Evolutionary conservation across 2,329 filamentous ascomycete species (phyloP).

Genomic region (Penicillium sclerotigenum): DNA sequence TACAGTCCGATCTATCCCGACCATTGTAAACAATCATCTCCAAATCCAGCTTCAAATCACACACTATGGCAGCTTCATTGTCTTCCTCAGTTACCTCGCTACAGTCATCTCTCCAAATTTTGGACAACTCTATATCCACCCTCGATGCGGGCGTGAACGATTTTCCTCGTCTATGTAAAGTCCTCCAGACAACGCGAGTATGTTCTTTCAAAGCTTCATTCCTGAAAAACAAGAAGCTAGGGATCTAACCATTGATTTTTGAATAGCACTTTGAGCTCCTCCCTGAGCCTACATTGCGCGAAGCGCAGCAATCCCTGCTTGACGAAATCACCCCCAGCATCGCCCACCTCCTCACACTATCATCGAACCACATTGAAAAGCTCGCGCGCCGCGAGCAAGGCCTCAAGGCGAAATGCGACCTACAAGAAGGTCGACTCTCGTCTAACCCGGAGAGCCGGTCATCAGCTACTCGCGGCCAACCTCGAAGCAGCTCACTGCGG

Average conservation of each 20-base stretch:
- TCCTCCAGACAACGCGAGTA: slow-evolving; percentile 62
- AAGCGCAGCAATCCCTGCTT: slow-evolving; percentile 78
- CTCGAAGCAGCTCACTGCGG: slow-evolving; percentile 21
- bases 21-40: slow-evolving; percentile 26
- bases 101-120: slow-evolving; percentile 58
- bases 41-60: neutral
- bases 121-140: slow-evolving; percentile 62
- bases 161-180: slow-evolving; percentile 60
- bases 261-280: slow-evolving; percentile 86
- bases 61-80: slow-evolving; percentile 47
- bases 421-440: slow-evolving; percentile 71
- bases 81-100: slow-evolving; percentile 60
- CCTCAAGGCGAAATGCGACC: slow-evolving; percentile 74
- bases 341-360: slow-evolving; percentile 70
- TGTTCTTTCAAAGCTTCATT: slow-evolving; percentile 14
- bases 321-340: slow-evolving; percentile 90
- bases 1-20: slow-evolving; percentile 22
- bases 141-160: slow-evolving; percentile 62
- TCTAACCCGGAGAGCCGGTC: slow-evolving; percentile 38
- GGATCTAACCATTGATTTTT: neutral
- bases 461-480: slow-evolving; percentile 18
- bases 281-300: slow-evolving; percentile 74
- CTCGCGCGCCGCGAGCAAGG: slow-evolving; percentile 79
- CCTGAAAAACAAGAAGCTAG: neutral
- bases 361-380: slow-evolving; percentile 78